phyloP scores from a whole-genome alignment of 2,329 filamentous ascomycete species.

The Colletotrichum spaethianum region DNA sequence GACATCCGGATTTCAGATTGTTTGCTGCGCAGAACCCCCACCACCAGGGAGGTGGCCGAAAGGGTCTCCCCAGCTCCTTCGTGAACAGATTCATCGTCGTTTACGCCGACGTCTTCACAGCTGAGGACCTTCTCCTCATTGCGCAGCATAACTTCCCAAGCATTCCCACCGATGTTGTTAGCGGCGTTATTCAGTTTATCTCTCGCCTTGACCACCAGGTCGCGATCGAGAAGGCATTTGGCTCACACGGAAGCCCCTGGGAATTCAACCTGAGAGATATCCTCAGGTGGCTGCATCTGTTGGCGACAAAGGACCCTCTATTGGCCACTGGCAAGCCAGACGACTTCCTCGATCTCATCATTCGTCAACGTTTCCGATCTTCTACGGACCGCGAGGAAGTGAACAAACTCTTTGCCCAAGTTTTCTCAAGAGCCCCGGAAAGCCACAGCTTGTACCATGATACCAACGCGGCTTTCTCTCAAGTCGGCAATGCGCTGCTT shows the following conservation, averaged over 20 bases:
- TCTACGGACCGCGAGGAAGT: constrained; percentile 77
- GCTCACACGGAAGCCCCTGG: constrained; percentile 83
- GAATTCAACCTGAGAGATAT: constrained; percentile 96
- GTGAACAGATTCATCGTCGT: constrained; percentile 99
- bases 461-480: constrained; percentile 74
- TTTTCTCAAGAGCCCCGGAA: constrained; percentile 69
- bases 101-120: constrained; percentile 90
- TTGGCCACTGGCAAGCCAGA: constrained; percentile 72
- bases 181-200: constrained; percentile 84
- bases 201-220: constrained; percentile 82
- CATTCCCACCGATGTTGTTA: constrained; percentile 71
- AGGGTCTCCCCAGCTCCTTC: constrained; percentile 94
- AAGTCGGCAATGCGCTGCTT: constrained; percentile 85
- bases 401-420: constrained; percentile 73
- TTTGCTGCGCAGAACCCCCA: constrained; percentile 99
- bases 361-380: constrained; percentile 89
- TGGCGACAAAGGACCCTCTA: constrained; percentile 72
- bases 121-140: constrained; percentile 86
- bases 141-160: constrained; percentile 82
- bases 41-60: constrained; percentile 94
- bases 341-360: constrained; percentile 86
- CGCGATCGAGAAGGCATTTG: constrained; percentile 70
- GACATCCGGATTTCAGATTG: constrained; percentile 90
- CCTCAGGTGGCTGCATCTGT: constrained; percentile 86
- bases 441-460: constrained; percentile 80